phyloP scores from a whole-genome alignment of 2,329 filamentous ascomycete genomes.

The Botryotinia convoluta region DNA sequence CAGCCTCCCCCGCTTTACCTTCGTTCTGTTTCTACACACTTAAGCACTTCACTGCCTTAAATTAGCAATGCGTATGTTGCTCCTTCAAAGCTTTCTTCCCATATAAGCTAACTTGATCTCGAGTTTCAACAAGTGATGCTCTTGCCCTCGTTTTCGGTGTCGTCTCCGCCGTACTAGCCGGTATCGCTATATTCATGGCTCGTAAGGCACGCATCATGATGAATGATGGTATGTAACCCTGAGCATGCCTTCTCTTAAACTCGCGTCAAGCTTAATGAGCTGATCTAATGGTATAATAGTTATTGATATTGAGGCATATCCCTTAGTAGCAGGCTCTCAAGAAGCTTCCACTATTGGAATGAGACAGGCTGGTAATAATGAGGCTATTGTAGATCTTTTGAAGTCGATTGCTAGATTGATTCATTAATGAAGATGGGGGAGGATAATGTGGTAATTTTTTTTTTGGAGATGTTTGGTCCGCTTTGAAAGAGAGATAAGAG shows the following conservation, averaged over 20 bases:
- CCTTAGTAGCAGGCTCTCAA: neutral
- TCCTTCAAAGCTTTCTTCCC: fast-evolving
- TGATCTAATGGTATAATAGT: neutral
- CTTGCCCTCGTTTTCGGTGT: slow-evolving; percentile 2
- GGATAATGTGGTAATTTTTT: neutral
- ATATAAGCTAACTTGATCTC: neutral
- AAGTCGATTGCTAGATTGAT: neutral
- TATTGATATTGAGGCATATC: neutral
- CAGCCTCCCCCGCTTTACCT: neutral
- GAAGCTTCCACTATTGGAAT: neutral
- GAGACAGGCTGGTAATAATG: neutral
- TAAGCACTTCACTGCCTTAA: too few relatives aligned
- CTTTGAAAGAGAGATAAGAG: neutral
- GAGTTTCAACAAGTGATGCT: slow-evolving; percentile 3
- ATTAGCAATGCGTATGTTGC: neutral
- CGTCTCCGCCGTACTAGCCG: neutral
- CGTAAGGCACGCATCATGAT: neutral
- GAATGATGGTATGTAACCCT: neutral
- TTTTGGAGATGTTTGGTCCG: neutral
- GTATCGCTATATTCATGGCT: neutral
- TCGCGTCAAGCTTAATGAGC: neutral
- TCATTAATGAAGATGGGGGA: neutral
- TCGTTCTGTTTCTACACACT: fast-evolving
- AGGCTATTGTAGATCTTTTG: neutral
- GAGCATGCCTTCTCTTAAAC: neutral